Conservation (phyloP, 2,329 filamentous ascomycete genomes). For the Hysterium pulicare region DNA sequence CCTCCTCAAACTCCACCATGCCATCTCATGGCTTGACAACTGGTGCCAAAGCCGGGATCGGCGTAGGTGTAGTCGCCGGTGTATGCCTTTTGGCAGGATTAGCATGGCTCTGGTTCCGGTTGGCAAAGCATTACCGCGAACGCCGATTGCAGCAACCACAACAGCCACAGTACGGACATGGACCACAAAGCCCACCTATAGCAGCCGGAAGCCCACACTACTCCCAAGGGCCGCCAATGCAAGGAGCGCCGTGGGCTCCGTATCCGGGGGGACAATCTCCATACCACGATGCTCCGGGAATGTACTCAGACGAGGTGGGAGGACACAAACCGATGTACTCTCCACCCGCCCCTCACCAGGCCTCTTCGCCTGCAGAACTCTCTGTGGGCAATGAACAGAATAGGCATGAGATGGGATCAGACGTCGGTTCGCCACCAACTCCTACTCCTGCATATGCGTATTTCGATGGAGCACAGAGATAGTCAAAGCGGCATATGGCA, state of each 20-base stretch:
- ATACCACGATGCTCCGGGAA: background rate
- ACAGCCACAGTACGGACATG: slow-evolving; percentile 1
- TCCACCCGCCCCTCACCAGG: background rate
- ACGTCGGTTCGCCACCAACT: background rate
- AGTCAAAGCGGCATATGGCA: background rate
- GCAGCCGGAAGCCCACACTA: slow-evolving; percentile 1
- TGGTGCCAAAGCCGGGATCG: too few species aligned
- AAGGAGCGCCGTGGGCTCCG: slow-evolving; percentile 3
- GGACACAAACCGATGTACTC: background rate
- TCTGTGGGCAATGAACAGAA: background rate
- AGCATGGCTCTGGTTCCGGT: slow-evolving; percentile 9
- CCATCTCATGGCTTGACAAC: slow-evolving; percentile 10
- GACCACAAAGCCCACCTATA: slow-evolving; percentile 5
- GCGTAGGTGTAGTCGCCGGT: slow-evolving; percentile 17
- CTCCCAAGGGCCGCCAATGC: slow-evolving; percentile 9
- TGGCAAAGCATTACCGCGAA: slow-evolving; percentile 9
- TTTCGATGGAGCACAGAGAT: background rate
- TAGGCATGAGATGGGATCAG: background rate
- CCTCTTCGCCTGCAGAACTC: background rate
- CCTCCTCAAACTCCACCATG: background rate
- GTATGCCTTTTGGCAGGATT: slow-evolving; percentile 14
- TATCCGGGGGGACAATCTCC: background rate
- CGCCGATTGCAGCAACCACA: slow-evolving; percentile 4
- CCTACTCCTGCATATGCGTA: background rate
- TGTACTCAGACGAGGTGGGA: background rate